Percentiles rank a stretch among this genome's conserved stretches.
Evolutionary conservation across 164 flowering plant species (phyloP).

Genomic region (Hamamelis virginiana): DNA sequence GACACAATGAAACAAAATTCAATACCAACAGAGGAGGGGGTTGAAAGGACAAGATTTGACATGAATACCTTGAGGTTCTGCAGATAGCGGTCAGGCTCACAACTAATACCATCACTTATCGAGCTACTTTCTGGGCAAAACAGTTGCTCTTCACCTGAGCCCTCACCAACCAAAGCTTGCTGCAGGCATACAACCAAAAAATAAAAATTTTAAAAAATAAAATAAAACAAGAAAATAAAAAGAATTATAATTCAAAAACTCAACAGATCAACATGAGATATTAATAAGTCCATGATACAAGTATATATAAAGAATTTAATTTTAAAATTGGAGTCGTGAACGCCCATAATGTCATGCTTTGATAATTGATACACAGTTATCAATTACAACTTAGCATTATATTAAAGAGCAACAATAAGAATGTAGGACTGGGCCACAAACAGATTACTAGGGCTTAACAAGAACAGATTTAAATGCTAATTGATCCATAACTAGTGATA

Average conservation of each 20-base stretch:
- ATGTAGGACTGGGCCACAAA: neutral
- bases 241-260: slow-evolving; percentile 12
- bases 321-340: neutral
- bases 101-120: slow-evolving; percentile 36
- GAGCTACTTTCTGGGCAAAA: slow-evolving; percentile 55
- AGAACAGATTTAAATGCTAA: neutral
- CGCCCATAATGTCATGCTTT: neutral
- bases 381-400: neutral
- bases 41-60: neutral
- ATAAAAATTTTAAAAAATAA: too few relatives aligned
- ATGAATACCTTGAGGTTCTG: slow-evolving; percentile 65
- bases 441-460: neutral
- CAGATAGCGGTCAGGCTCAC: slow-evolving; percentile 62
- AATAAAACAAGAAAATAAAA: too few relatives aligned
- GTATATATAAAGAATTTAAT: neutral
- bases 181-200: slow-evolving; percentile 39
- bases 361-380: neutral
- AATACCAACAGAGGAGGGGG: neutral
- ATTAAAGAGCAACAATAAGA: neutral
- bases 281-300: neutral
- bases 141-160: slow-evolving; percentile 81
- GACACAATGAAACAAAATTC: neutral
- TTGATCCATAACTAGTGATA: neutral
- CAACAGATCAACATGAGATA: slow-evolving; percentile 1
- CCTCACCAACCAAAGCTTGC: slow-evolving; percentile 97